phyloP scores from a whole-genome alignment of 1,284 basidiomycete species.

The Cystobasidium sp. region DNA sequence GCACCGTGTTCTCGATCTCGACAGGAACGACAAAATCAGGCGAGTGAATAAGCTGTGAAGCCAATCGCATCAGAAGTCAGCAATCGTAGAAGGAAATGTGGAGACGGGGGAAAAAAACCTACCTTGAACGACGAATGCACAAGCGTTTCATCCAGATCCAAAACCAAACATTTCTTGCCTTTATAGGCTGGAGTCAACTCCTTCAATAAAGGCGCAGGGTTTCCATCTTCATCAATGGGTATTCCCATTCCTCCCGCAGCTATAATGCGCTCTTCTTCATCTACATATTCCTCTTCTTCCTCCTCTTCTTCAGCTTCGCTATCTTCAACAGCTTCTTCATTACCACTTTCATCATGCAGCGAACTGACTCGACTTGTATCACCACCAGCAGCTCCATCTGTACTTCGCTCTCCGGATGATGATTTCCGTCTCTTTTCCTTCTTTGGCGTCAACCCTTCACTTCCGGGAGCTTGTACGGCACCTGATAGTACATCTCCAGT shows the following conservation, averaged over 20 bases:
- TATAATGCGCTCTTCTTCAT: slow-evolving; percentile 79
- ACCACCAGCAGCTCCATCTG: slow-evolving; percentile 53
- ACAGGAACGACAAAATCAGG: slow-evolving; percentile 99
- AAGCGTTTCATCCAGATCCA: slow-evolving; percentile 94
- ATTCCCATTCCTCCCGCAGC: slow-evolving; percentile 80
- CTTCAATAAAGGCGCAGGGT: slow-evolving; percentile 79
- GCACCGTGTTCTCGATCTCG: slow-evolving; percentile 96
- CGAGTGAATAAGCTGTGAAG: slow-evolving; percentile 79
- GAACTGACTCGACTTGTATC: slow-evolving; percentile 45
- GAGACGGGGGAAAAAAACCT: slow-evolving; percentile 9
- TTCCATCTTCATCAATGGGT: slow-evolving; percentile 80
- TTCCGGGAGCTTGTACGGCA: slow-evolving; percentile 72
- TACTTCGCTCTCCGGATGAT: slow-evolving; percentile 55
- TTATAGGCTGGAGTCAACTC: slow-evolving; percentile 72
- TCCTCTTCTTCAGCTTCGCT: slow-evolving; percentile 56
- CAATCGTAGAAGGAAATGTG: background rate
- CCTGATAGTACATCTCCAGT: slow-evolving; percentile 70
- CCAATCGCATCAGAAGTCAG: slow-evolving; percentile 43
- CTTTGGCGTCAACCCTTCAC: slow-evolving; percentile 60
- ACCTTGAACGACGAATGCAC: slow-evolving; percentile 68
- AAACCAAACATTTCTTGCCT: slow-evolving; percentile 84
- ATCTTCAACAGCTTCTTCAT: slow-evolving; percentile 53
- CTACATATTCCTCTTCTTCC: slow-evolving; percentile 63
- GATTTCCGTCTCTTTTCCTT: slow-evolving; percentile 52
- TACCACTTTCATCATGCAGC: slow-evolving; percentile 2